Evolutionary conservation across 305 asterid genomes (phyloP).

Genomic region (Rubia tinctorum): DNA sequence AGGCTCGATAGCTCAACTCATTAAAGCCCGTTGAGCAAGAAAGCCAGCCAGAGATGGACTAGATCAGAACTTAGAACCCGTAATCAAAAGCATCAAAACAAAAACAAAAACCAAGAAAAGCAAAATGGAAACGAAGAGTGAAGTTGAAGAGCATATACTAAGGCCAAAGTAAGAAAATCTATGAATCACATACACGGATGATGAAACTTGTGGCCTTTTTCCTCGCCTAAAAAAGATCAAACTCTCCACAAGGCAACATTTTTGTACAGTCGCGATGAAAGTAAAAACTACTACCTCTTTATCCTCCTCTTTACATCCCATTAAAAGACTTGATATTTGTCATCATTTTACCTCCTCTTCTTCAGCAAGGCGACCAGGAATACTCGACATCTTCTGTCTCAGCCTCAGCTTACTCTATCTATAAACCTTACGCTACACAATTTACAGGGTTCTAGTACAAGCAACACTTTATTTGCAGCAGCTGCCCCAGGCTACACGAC

Average conservation of each 20-base stretch:
- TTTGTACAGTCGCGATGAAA: slow-evolving; percentile 64
- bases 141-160: slow-evolving; percentile 18
- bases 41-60: neutral
- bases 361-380: slow-evolving; percentile 37
- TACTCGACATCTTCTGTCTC: slow-evolving; percentile 26
- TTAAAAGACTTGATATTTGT: slow-evolving; percentile 23
- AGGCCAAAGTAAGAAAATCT: slow-evolving; percentile 39
- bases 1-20: neutral
- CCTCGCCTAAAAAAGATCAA: slow-evolving; percentile 39
- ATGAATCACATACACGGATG: slow-evolving; percentile 41
- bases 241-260: slow-evolving; percentile 52
- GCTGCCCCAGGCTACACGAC: slow-evolving; percentile 15
- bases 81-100: neutral
- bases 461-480: slow-evolving; percentile 76
- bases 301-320: slow-evolving; percentile 48
- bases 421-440: slow-evolving; percentile 67
- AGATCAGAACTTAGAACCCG: neutral
- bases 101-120: neutral
- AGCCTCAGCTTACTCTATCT: slow-evolving; percentile 60
- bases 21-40: neutral
- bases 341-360: slow-evolving; percentile 32
- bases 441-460: slow-evolving; percentile 80
- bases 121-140: neutral
- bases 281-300: slow-evolving; percentile 63
- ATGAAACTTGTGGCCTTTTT: slow-evolving; percentile 36